phyloP scores from a whole-genome alignment of 352 stramenopile genomes.

The Pelagophyceae sp. region DNA sequence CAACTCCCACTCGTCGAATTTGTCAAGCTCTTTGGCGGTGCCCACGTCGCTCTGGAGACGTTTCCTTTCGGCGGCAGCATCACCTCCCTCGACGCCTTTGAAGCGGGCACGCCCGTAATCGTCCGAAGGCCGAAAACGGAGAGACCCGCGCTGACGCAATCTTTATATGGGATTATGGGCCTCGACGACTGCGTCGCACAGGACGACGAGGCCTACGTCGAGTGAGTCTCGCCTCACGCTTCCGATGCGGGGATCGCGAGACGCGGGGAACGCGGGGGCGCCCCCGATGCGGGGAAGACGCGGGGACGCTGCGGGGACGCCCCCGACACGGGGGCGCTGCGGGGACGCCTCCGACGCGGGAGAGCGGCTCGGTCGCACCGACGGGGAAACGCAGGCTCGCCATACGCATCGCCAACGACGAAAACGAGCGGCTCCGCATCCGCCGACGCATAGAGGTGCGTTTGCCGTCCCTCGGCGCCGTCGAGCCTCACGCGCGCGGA shows the following conservation, averaged over 20 bases:
- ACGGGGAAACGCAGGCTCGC: not conserved
- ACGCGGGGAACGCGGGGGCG: too few relatives aligned
- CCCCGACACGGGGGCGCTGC: too few relatives aligned
- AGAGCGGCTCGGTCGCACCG: too few relatives aligned
- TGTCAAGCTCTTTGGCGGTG: conserved; percentile 44
- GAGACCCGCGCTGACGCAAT: not conserved
- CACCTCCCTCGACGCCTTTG: conserved; percentile 58
- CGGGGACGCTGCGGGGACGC: too few relatives aligned
- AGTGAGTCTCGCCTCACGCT: not conserved
- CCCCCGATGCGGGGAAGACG: too few relatives aligned
- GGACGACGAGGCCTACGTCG: not conserved
- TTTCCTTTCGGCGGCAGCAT: conserved; percentile 63
- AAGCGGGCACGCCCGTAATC: conserved; percentile 53
- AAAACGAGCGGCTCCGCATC: not conserved
- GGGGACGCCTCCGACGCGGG: too few relatives aligned
- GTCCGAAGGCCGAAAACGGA: not conserved
- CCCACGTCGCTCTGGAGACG: conserved; percentile 58
- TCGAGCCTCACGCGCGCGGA: too few relatives aligned
- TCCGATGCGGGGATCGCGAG: too few relatives aligned
- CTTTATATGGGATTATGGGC: conserved; percentile 3
- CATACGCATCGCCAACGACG: not conserved
- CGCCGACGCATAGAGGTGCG: not conserved
- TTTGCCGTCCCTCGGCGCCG: too few relatives aligned
- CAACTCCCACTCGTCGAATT: conserved; percentile 52
- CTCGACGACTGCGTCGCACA: not conserved